A percentile compares a stretch with the other conserved stretches of the same genome.
Conservation (phyloP, 1,284 basidiomycete genomes). For the Entoloma clypeatum region DNA sequence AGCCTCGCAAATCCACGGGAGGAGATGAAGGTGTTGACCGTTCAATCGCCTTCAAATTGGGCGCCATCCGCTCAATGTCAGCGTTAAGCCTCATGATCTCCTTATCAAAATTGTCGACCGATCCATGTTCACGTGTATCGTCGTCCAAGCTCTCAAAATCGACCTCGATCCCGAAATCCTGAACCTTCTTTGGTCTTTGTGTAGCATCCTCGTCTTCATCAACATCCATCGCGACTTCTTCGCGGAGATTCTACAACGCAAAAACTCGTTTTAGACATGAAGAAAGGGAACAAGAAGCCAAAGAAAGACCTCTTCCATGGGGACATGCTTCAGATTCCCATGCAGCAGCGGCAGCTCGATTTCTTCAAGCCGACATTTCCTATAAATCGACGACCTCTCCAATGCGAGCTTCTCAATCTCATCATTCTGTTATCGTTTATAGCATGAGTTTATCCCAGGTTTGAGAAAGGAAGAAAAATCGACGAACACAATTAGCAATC, state of each 20-base stretch:
- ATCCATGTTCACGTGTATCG: slow-evolving; percentile 77
- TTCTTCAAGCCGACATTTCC: slow-evolving; percentile 92
- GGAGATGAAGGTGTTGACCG: slow-evolving; percentile 38
- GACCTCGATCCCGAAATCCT: slow-evolving; percentile 89
- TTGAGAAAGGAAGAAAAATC: neutral
- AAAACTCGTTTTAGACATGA: neutral
- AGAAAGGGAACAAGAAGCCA: neutral
- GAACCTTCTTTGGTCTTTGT: slow-evolving; percentile 66
- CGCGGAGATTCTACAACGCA: slow-evolving; percentile 63
- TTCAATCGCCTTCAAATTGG: slow-evolving; percentile 96
- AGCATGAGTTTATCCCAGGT: neutral
- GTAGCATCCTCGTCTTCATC: slow-evolving; percentile 80
- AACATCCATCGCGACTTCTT: slow-evolving; percentile 87
- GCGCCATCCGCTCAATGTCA: slow-evolving; percentile 93
- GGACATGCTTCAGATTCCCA: slow-evolving; percentile 83
- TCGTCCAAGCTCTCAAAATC: slow-evolving; percentile 82
- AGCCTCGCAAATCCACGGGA: neutral
- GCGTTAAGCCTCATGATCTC: slow-evolving; percentile 67
- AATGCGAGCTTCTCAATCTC: slow-evolving; percentile 88
- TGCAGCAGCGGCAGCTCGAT: slow-evolving; percentile 76
- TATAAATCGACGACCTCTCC: slow-evolving; percentile 85
- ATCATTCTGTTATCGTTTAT: slow-evolving; percentile 91
- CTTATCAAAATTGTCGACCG: slow-evolving; percentile 75
- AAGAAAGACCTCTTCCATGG: slow-evolving; percentile 82
- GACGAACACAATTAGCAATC: slow-evolving; percentile 70